Conservation (phyloP, 768 basidiomycete genomes). For the Tephrocybe sp. region DNA sequence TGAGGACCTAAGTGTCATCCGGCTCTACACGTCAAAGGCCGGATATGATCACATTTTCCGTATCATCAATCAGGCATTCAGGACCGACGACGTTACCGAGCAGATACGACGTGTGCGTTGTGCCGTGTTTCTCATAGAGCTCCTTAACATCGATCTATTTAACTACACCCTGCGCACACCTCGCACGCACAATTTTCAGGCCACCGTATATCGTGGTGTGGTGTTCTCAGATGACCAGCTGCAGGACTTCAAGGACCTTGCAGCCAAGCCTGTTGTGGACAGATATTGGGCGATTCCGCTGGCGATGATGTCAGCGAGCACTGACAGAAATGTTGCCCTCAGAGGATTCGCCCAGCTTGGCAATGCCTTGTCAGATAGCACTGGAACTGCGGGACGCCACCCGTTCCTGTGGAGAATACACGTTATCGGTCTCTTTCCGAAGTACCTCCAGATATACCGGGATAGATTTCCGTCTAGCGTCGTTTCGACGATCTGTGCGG, state of each 20-base stretch:
- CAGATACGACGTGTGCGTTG: conserved; percentile 12
- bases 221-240: conserved; percentile 11
- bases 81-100: conserved; percentile 8
- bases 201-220: conserved; percentile 14
- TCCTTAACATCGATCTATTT: conserved; percentile 16
- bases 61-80: conserved; percentile 14
- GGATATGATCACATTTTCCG: conserved; percentile 16
- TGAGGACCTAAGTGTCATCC: conserved; percentile 12
- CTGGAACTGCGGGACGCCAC: conserved; percentile 1
- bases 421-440: conserved; percentile 7
- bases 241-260: conserved; percentile 13
- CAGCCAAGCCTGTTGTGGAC: conserved; percentile 8
- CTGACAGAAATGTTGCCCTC: conserved; percentile 9
- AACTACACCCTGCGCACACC: conserved; percentile 11
- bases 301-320: conserved; percentile 17
- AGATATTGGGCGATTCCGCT: conserved; percentile 15
- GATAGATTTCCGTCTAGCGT: conserved; percentile 13
- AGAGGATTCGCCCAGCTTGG: conserved; percentile 11
- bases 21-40: conserved; percentile 13
- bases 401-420: conserved; percentile 16
- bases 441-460: conserved; percentile 8
- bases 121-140: conserved; percentile 15
- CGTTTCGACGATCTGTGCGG: conserved; percentile 15
- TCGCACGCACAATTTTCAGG: conserved; percentile 8
- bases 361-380: not conserved